Conservation (phyloP, 2,329 filamentous ascomycete species). For the Xylariaceae sp. region DNA sequence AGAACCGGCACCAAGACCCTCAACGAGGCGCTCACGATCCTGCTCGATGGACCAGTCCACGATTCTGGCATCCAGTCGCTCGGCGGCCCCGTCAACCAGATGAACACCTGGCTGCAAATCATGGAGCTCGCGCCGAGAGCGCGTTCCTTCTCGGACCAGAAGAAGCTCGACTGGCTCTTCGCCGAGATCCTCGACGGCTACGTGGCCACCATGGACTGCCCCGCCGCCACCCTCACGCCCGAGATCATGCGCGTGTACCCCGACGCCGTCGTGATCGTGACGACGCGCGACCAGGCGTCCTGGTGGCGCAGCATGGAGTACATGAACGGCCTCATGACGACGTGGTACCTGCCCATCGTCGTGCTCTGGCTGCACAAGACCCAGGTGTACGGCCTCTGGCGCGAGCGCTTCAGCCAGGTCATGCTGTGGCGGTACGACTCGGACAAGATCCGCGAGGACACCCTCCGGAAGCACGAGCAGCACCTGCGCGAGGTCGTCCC, state of each 20-base stretch:
- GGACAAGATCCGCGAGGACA: constrained; percentile 25
- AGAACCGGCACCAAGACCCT: constrained; percentile 34
- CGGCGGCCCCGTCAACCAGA: constrained; percentile 31
- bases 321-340: constrained; percentile 28
- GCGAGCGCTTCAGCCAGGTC: constrained; percentile 26
- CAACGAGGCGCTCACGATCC: constrained; percentile 32
- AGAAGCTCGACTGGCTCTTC: constrained; percentile 32
- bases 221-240: constrained; percentile 36
- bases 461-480: constrained; percentile 26
- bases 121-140: constrained; percentile 29
- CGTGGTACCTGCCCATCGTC: constrained; percentile 29
- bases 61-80: constrained; percentile 33
- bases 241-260: constrained; percentile 46
- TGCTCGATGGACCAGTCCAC: constrained; percentile 31
- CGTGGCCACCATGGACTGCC: constrained; percentile 38
- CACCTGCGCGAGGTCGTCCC: constrained; percentile 29
- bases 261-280: constrained; percentile 44
- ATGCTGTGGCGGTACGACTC: constrained; percentile 28
- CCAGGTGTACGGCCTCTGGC: constrained; percentile 28
- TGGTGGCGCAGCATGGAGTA: constrained; percentile 35
- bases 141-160: constrained; percentile 25
- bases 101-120: constrained; percentile 28
- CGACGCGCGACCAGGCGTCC: constrained; percentile 32
- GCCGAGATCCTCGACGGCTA: constrained; percentile 31
- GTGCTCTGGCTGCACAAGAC: constrained; percentile 30